Percentiles rank a stretch among this genome's conserved stretches.
Evolutionary conservation across 352 stramenopile species (phyloP).

Genomic region (Phytopythium cucurbitacearum): DNA sequence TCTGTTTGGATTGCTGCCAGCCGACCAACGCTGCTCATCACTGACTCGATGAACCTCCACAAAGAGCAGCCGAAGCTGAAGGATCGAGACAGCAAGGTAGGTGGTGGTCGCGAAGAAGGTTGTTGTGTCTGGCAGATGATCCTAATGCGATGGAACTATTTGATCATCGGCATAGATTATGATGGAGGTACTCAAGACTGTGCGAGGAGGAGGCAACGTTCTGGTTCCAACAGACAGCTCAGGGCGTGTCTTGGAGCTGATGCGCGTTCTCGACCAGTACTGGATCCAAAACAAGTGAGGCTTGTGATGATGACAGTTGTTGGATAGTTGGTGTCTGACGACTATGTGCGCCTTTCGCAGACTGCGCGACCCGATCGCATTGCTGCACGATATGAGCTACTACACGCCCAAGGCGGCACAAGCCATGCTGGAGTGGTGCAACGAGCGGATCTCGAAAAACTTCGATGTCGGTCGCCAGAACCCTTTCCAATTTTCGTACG

Average conservation of each 20-base stretch:
- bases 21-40: constrained; percentile 83
- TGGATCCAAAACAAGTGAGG: constrained; percentile 94
- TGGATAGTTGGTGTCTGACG: neutral
- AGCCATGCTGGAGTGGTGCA: constrained; percentile 89
- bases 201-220: constrained; percentile 92
- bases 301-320: neutral
- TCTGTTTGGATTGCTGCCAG: constrained; percentile 21
- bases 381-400: constrained; percentile 88
- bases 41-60: constrained; percentile 86
- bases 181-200: constrained; percentile 90
- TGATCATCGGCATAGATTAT: constrained; percentile 69
- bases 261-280: constrained; percentile 93
- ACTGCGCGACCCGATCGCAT: constrained; percentile 76
- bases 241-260: constrained; percentile 93
- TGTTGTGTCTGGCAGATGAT: constrained; percentile 5
- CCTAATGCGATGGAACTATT: constrained; percentile 21
- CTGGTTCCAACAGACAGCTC: constrained; percentile 94
- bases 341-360: constrained; percentile 19
- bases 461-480: constrained; percentile 87
- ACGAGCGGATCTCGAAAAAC: constrained; percentile 87
- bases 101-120: neutral
- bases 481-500: constrained; percentile 86
- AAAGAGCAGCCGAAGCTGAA: constrained; percentile 85
- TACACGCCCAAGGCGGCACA: constrained; percentile 86
- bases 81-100: constrained; percentile 79